Percentiles rank a stretch among this genome's conserved stretches.
phyloP scores from a whole-genome alignment of 306 rosid genomes.

The Rosa persica region DNA sequence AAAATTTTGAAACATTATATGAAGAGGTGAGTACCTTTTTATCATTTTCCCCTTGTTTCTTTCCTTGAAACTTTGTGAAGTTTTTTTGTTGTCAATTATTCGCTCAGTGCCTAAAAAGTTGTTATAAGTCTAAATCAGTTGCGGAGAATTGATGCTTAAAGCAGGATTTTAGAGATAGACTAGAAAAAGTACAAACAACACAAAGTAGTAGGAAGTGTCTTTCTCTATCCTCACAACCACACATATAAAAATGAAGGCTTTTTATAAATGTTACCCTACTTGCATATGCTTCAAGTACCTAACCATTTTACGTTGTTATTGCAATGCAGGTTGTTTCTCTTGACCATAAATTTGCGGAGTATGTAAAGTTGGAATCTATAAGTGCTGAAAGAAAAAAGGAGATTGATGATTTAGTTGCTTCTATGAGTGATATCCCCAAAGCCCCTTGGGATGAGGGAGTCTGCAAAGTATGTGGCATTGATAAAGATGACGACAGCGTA shows the following conservation, averaged over 20 bases:
- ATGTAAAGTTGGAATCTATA: slow-evolving; percentile 58
- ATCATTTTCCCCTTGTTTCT: neutral
- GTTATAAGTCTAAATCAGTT: slow-evolving; percentile 1
- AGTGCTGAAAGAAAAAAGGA: slow-evolving; percentile 65
- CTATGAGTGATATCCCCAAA: slow-evolving; percentile 72
- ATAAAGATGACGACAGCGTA: slow-evolving; percentile 98
- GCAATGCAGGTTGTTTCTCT: slow-evolving; percentile 65
- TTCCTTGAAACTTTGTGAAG: neutral
- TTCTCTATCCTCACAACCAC: neutral
- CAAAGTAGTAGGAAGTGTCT: neutral
- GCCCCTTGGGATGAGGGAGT: slow-evolving; percentile 99
- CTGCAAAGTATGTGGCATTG: slow-evolving; percentile 98
- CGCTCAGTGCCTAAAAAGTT: neutral
- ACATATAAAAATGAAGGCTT: neutral
- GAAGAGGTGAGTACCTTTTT: slow-evolving; percentile 61
- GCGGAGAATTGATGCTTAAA: slow-evolving; percentile 15
- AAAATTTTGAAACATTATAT: slow-evolving; percentile 68
- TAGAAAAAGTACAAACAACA: slow-evolving; percentile 18
- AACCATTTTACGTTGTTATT: slow-evolving; percentile 12
- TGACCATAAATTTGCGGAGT: slow-evolving; percentile 55
- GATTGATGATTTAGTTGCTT: slow-evolving; percentile 55
- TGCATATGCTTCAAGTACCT: neutral
- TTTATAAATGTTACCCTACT: slow-evolving; percentile 1
- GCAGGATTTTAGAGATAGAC: neutral
- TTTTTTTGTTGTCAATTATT: neutral